phyloP scores from a whole-genome alignment of 768 basidiomycete species.

The Pleurotus eryngii region DNA sequence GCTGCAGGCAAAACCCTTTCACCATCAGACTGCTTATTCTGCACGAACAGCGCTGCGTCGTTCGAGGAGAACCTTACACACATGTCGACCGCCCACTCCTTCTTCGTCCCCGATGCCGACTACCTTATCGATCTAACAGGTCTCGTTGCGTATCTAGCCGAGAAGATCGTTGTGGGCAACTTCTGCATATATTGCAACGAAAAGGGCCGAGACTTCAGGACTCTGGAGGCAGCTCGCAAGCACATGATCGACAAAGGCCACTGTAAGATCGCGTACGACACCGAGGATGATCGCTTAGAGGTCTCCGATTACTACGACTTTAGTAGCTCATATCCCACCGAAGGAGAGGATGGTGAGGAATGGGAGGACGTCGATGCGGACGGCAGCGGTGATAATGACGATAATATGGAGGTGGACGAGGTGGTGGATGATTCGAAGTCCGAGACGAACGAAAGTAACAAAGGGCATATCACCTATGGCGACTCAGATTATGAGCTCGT shows the following conservation, averaged over 20 bases:
- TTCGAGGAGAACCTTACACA: constrained; percentile 73
- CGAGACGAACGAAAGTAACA: constrained; percentile 42
- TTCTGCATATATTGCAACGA: constrained; percentile 90
- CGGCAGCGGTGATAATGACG: constrained; percentile 39
- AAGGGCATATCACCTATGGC: constrained; percentile 66
- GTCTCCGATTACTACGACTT: constrained; percentile 95
- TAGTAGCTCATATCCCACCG: constrained; percentile 66
- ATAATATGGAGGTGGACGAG: constrained; percentile 20
- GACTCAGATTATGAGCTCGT: constrained; percentile 85
- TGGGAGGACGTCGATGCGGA: constrained; percentile 43
- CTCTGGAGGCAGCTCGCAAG: constrained; percentile 83
- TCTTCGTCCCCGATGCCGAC: constrained; percentile 94
- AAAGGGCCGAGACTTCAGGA: constrained; percentile 76
- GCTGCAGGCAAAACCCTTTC: constrained; percentile 57
- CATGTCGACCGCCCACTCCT: constrained; percentile 87
- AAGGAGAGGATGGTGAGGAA: constrained; percentile 18
- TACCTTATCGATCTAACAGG: constrained; percentile 84
- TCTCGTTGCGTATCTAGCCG: constrained; percentile 80
- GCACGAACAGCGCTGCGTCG: constrained; percentile 46
- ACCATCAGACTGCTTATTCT: constrained; percentile 82
- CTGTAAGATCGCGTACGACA: constrained; percentile 93
- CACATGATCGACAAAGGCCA: constrained; percentile 97
- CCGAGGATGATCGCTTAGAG: constrained; percentile 76
- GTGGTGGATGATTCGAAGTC: constrained; percentile 34
- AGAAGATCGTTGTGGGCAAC: constrained; percentile 92